Percentiles rank a stretch among this genome's conserved stretches.
Conservation (phyloP, 2,329 filamentous ascomycete species). For the Alternaria tenuissima region DNA sequence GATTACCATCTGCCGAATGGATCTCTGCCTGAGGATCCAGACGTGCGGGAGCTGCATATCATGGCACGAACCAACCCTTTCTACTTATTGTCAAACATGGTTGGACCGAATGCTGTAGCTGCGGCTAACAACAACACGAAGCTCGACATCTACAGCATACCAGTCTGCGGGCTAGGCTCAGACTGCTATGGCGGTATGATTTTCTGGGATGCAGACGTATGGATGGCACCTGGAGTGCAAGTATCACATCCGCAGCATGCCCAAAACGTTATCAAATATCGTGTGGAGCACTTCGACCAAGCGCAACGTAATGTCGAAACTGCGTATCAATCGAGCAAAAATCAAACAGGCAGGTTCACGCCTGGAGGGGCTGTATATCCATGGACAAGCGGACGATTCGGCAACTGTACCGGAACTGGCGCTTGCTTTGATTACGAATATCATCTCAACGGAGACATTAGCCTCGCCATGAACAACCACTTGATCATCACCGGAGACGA, state of each 20-base stretch:
- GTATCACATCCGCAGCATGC: constrained; percentile 69
- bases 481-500: constrained; percentile 68
- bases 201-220: constrained; percentile 73
- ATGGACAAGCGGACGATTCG: constrained; percentile 72
- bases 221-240: constrained; percentile 73
- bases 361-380: constrained; percentile 68
- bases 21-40: constrained; percentile 63
- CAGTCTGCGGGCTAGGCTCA: constrained; percentile 72
- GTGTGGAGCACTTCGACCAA: constrained; percentile 66
- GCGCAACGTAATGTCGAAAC: constrained; percentile 67
- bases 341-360: constrained; percentile 64
- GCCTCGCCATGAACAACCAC: constrained; percentile 68
- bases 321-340: constrained; percentile 66
- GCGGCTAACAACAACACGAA: constrained; percentile 58
- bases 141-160: constrained; percentile 69
- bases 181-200: constrained; percentile 72
- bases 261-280: constrained; percentile 71
- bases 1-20: constrained; percentile 66
- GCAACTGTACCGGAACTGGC: constrained; percentile 70
- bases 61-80: constrained; percentile 64
- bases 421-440: constrained; percentile 76
- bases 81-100: constrained; percentile 64
- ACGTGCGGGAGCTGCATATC: constrained; percentile 66
- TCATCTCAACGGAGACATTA: constrained; percentile 75
- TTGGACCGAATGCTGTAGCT: constrained; percentile 62